Percentiles rank a stretch among this genome's conserved stretches.
phyloP scores from a whole-genome alignment of 176 grass and related monocot genomes.

The Miscanthus lutarioriparius region DNA sequence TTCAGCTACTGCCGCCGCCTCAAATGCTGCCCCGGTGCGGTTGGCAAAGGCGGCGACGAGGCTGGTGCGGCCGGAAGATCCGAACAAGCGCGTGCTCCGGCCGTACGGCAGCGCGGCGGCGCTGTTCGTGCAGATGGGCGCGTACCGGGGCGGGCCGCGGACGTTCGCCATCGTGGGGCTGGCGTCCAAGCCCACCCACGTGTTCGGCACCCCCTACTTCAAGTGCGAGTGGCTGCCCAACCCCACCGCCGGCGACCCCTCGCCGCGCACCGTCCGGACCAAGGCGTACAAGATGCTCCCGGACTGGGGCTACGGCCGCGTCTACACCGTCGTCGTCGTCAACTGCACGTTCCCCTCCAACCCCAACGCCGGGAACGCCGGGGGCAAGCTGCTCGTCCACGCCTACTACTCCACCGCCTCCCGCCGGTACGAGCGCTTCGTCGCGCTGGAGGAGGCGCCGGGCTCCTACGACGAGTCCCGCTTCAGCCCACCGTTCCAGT shows the following conservation, averaged over 20 bases:
- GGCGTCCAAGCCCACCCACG: constrained; percentile 82
- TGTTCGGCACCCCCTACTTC: constrained; percentile 79
- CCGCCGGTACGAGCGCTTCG: constrained; percentile 74
- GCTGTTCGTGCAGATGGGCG: constrained; percentile 87
- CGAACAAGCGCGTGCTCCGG: constrained; percentile 63
- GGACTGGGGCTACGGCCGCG: constrained; percentile 93
- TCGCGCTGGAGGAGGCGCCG: constrained; percentile 68
- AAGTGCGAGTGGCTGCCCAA: constrained; percentile 90
- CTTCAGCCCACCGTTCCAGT: constrained; percentile 64
- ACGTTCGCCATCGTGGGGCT: constrained; percentile 81
- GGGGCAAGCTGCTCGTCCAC: constrained; percentile 81
- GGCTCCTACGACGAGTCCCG: constrained; percentile 62
- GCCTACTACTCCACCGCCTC: constrained; percentile 81
- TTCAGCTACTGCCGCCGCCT: background rate
- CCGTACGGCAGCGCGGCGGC: constrained; percentile 78
- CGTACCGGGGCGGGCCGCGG: constrained; percentile 75
- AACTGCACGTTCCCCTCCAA: constrained; percentile 89
- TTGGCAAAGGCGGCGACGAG: background rate
- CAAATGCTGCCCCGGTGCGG: background rate
- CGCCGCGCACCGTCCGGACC: constrained; percentile 55
- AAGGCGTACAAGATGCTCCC: constrained; percentile 94
- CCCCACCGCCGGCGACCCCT: constrained; percentile 34
- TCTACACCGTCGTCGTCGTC: constrained; percentile 85
- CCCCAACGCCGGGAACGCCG: constrained; percentile 70
- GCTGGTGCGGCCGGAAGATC: constrained; percentile 28